Evolutionary conservation across 352 stramenopile species (phyloP).

Genomic region (Globisporangium splendens): DNA sequence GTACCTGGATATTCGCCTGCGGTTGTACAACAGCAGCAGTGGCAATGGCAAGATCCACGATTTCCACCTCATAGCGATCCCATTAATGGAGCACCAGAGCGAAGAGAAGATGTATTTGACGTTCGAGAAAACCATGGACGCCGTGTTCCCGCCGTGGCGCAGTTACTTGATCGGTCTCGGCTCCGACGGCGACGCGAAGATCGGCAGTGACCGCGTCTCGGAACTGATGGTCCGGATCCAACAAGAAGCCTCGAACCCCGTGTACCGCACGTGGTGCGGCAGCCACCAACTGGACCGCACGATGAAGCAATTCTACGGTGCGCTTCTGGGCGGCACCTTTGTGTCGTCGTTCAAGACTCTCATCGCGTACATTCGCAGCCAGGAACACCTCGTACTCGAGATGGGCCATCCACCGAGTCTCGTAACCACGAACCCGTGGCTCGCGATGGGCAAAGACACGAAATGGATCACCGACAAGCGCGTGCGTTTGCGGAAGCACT

Average conservation of each 20-base stretch:
- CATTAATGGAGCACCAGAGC: conserved; percentile 29
- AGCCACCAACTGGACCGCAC: conserved; percentile 33
- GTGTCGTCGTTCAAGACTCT: conserved; percentile 29
- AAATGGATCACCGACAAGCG: conserved; percentile 57
- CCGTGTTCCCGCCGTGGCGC: conserved; percentile 37
- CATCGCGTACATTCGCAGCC: conserved; percentile 25
- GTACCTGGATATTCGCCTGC: conserved; percentile 41
- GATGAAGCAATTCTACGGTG: conserved; percentile 40
- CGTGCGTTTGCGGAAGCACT: conserved; percentile 38
- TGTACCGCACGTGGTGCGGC: conserved; percentile 30
- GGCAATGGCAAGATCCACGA: conserved; percentile 24
- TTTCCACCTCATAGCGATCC: conserved; percentile 41
- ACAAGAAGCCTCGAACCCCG: conserved; percentile 17
- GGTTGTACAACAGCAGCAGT: conserved; percentile 21
- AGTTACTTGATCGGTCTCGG: conserved; percentile 29
- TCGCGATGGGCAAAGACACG: conserved; percentile 31
- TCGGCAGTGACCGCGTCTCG: conserved; percentile 16
- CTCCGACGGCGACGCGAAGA: conserved; percentile 32
- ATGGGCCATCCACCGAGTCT: conserved; percentile 23
- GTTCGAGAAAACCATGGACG: conserved; percentile 28
- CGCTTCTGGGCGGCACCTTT: conserved; percentile 39
- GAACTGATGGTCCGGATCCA: conserved; percentile 29
- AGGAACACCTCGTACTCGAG: conserved; percentile 25
- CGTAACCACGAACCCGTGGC: conserved; percentile 19
- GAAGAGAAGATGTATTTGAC: conserved; percentile 26